Conservation (phyloP, 257 asterid species). For the Gynochthodes officinalis region DNA sequence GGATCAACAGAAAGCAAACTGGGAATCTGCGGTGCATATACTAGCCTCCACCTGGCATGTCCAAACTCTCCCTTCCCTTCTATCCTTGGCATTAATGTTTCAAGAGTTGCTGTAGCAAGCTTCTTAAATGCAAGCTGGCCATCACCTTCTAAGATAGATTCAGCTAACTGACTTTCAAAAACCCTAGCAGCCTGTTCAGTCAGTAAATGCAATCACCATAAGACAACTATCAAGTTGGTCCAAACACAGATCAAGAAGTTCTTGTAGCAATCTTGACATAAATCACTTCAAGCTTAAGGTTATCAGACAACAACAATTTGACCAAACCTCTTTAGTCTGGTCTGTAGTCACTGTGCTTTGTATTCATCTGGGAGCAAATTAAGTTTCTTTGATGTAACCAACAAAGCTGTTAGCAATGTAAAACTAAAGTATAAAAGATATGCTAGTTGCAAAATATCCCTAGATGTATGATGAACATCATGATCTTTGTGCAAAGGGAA, state of each 20-base stretch:
- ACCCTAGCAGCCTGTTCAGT: constrained; percentile 89
- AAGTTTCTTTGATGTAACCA: neutral
- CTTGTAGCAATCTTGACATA: neutral
- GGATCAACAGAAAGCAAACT: constrained; percentile 93
- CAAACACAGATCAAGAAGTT: constrained; percentile 1
- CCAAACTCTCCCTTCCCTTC: constrained; percentile 99
- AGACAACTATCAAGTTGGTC: neutral
- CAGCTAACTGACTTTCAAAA: constrained; percentile 95
- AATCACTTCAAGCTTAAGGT: neutral
- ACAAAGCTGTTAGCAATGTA: neutral
- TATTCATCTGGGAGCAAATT: neutral
- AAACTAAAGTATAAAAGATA: neutral
- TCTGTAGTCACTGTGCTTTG: neutral
- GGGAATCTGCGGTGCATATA: constrained; percentile 96
- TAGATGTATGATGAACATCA: neutral
- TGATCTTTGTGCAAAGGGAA: neutral
- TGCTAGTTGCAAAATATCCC: constrained; percentile 1
- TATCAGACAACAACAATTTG: neutral
- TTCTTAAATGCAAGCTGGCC: constrained; percentile 99
- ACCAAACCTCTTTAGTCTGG: neutral
- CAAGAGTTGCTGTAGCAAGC: constrained; percentile 97
- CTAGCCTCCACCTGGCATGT: constrained; percentile 98
- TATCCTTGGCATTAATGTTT: constrained; percentile 92
- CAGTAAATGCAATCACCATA: constrained; percentile 4
- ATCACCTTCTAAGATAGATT: constrained; percentile 94